Evolutionary conservation across 805 yeast genomes (phyloP).

Genomic region (Grigorovia transvaalensis): DNA sequence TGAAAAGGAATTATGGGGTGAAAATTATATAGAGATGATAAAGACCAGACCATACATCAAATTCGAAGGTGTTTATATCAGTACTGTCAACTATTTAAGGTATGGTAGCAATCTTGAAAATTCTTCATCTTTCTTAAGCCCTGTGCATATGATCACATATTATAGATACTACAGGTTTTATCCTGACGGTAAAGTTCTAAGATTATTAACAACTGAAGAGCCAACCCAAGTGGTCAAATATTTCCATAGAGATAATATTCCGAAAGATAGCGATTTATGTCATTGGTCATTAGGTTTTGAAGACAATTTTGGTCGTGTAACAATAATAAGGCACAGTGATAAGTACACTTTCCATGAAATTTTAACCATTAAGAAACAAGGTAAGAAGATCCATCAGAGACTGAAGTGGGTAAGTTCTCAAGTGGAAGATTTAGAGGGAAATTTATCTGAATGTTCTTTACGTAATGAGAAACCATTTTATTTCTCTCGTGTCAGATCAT

Average conservation of each 20-base stretch:
- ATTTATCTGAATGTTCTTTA: slow-evolving; percentile 44
- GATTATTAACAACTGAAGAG: slow-evolving; percentile 59
- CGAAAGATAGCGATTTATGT: slow-evolving; percentile 37
- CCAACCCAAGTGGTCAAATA: slow-evolving; percentile 58
- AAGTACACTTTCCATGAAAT: slow-evolving; percentile 55
- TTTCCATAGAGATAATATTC: slow-evolving; percentile 30
- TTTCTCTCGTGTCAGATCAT: slow-evolving; percentile 52
- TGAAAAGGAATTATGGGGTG: slow-evolving; percentile 34
- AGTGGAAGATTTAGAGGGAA: slow-evolving; percentile 46
- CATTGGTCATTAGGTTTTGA: slow-evolving; percentile 48
- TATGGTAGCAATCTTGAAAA: slow-evolving; percentile 69
- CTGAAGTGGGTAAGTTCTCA: slow-evolving; percentile 62
- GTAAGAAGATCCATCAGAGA: slow-evolving; percentile 55
- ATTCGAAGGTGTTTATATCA: slow-evolving; percentile 74
- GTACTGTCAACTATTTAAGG: slow-evolving; percentile 73
- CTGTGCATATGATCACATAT: slow-evolving; percentile 76
- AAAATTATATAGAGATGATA: slow-evolving; percentile 30
- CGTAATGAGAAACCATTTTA: slow-evolving; percentile 70
- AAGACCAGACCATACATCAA: slow-evolving; percentile 64
- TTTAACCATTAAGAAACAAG: slow-evolving; percentile 48
- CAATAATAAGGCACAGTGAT: slow-evolving; percentile 47
- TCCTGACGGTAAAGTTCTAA: slow-evolving; percentile 64
- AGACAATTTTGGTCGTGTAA: slow-evolving; percentile 40
- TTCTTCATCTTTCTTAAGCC: slow-evolving; percentile 58
- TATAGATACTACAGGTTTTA: slow-evolving; percentile 77